Percentiles rank a stretch among this genome's conserved stretches.
These are phyloP conservation scores for Saccharomyces hybrid DNA, from an alignment of 1,139 yeast species.

Conservation along the genomic window DNA sequence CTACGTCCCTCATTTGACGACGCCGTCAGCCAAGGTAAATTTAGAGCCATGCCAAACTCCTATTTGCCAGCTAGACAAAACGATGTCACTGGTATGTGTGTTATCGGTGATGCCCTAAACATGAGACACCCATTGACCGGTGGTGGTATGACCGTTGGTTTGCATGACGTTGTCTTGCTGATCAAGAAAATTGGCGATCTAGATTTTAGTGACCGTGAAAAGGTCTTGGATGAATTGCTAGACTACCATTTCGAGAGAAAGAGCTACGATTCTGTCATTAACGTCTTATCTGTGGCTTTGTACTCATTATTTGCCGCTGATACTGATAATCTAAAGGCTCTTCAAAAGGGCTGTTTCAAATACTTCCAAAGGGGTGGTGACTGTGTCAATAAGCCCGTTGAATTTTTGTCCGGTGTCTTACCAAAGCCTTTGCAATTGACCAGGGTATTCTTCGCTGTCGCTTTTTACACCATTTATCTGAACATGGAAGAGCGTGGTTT, in stretches of 20 bases:
- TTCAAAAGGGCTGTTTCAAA: slow-evolving; percentile 83
- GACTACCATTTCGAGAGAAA: slow-evolving; percentile 76
- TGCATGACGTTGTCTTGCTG: slow-evolving; percentile 74
- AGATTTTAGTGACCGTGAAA: slow-evolving; percentile 51
- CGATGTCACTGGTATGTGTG: slow-evolving; percentile 65
- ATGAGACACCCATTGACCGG: slow-evolving; percentile 99
- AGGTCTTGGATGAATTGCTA: slow-evolving; percentile 47
- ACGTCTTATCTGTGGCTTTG: slow-evolving; percentile 84
- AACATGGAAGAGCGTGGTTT: slow-evolving; percentile 63
- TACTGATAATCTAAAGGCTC: slow-evolving; percentile 49
- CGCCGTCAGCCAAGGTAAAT: slow-evolving; percentile 46
- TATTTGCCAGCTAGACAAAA: slow-evolving; percentile 69
- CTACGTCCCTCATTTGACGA: slow-evolving; percentile 58
- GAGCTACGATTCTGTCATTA: slow-evolving; percentile 72
- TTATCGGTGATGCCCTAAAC: slow-evolving; percentile 89
- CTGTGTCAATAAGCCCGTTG: slow-evolving; percentile 71
- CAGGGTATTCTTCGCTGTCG: slow-evolving; percentile 84
- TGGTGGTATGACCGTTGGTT: slow-evolving; percentile 98
- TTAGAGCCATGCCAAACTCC: slow-evolving; percentile 91
- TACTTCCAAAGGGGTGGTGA: slow-evolving; percentile 83
- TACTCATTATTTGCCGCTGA: slow-evolving; percentile 90
- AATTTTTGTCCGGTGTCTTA: slow-evolving; percentile 72
- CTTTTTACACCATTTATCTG: slow-evolving; percentile 69
- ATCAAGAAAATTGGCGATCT: slow-evolving; percentile 42
- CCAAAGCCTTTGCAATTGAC: slow-evolving; percentile 71